Evolutionary conservation across 2,329 filamentous ascomycete genomes (phyloP).

Genomic region (Arachnomyces sp.): DNA sequence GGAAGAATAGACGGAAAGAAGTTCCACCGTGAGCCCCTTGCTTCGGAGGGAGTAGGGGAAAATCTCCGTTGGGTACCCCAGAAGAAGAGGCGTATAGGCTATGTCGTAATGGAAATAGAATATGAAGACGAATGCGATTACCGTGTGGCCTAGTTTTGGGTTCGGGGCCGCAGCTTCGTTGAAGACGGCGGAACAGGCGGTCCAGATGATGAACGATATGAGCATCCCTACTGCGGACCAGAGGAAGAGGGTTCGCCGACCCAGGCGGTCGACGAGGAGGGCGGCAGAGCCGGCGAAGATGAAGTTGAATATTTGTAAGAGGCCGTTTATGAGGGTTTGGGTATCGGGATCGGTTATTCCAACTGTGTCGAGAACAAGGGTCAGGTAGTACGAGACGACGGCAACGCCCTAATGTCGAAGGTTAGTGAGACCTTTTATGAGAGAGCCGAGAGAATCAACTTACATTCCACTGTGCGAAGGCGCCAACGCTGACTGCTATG

Average conservation of each 20-base stretch:
- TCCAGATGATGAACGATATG: conserved; percentile 17
- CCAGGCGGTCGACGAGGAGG: conserved; percentile 17
- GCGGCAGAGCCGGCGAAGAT: conserved; percentile 13
- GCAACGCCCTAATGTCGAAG: conserved; percentile 16
- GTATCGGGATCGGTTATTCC: conserved; percentile 26
- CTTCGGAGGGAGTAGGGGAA: conserved; percentile 49
- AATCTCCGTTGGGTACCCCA: conserved; percentile 52
- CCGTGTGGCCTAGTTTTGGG: conserved; percentile 17
- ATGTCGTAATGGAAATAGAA: conserved; percentile 54
- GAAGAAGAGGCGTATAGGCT: conserved; percentile 50
- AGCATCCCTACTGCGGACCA: conserved; percentile 19
- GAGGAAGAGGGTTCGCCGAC: conserved; percentile 17
- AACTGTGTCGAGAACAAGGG: conserved; percentile 28
- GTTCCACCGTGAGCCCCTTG: conserved; percentile 19
- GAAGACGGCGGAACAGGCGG: conserved; percentile 16
- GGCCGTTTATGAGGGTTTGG: conserved; percentile 33
- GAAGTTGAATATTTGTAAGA: conserved; percentile 20
- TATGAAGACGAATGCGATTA: conserved; percentile 52
- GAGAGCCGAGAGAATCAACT: not conserved
- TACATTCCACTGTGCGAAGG: conserved; percentile 21
- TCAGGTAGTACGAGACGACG: conserved; percentile 30
- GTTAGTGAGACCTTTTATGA: too few relatives aligned
- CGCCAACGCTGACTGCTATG: conserved; percentile 17
- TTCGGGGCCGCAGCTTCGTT: conserved; percentile 10
- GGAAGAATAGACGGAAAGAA: conserved; percentile 18